These are phyloP conservation scores for Penicillium aurantiogriseum DNA, from an alignment of 2,329 filamentous ascomycete species.

Conservation along the genomic window DNA sequence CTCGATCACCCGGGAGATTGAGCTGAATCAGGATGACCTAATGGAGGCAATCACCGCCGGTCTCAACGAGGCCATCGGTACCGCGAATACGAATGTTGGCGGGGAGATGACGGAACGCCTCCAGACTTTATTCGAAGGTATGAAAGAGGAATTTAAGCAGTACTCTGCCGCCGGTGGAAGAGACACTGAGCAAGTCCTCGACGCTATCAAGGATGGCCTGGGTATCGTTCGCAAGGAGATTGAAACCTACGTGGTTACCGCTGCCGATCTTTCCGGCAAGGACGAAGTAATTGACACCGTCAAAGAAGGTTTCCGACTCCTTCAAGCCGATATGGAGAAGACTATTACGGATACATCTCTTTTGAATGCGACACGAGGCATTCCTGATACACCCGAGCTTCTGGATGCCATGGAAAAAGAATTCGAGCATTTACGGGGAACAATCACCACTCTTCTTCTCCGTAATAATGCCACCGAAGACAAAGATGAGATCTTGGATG, in stretches of 20 bases:
- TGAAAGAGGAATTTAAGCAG: conserved; percentile 69
- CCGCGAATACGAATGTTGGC: conserved; percentile 52
- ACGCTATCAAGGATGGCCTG: conserved; percentile 82
- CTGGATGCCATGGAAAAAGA: conserved; percentile 75
- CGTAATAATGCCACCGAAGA: conserved; percentile 56
- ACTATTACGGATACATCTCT: conserved; percentile 47
- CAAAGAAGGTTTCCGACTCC: conserved; percentile 60
- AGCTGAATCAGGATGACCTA: conserved; percentile 53
- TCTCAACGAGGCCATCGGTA: conserved; percentile 53
- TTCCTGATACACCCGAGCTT: conserved; percentile 64
- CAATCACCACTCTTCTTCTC: conserved; percentile 68
- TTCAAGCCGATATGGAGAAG: conserved; percentile 59
- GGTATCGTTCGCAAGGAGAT: conserved; percentile 78
- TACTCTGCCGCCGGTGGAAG: conserved; percentile 75
- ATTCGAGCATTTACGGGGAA: conserved; percentile 76
- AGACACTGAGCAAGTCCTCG: conserved; percentile 84
- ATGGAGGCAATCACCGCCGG: conserved; percentile 59
- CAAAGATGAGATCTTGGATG: conserved; percentile 62
- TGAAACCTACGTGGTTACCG: conserved; percentile 74
- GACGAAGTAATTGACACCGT: conserved; percentile 75
- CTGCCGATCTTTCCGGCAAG: conserved; percentile 66
- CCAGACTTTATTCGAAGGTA: conserved; percentile 58
- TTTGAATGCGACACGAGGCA: conserved; percentile 30
- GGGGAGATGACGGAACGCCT: conserved; percentile 61
- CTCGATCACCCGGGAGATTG: conserved; percentile 58